phyloP scores from a whole-genome alignment of 345 rosid species.

The Nephelium lappaceum region DNA sequence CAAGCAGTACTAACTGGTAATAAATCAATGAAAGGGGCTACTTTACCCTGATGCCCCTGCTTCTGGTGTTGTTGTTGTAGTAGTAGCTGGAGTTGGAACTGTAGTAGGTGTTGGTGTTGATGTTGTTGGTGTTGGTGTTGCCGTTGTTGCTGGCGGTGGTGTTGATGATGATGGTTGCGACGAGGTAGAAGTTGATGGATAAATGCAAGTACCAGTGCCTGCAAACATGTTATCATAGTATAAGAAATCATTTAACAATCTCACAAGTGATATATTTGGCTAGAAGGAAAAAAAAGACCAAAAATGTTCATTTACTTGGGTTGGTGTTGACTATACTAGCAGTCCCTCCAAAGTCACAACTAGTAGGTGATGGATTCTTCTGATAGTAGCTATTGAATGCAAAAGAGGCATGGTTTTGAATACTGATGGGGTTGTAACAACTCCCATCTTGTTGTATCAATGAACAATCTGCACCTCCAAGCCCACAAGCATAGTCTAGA shows the following conservation, averaged over 20 bases:
- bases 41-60: conserved; percentile 50
- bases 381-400: conserved; percentile 97
- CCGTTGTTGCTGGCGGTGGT: conserved; percentile 34
- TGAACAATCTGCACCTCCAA: conserved; percentile 85
- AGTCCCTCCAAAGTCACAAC: conserved; percentile 90
- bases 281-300: neutral
- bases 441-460: conserved; percentile 81
- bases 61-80: conserved; percentile 47
- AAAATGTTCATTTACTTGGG: conserved; percentile 68
- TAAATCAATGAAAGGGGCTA: neutral
- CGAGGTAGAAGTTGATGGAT: conserved; percentile 52
- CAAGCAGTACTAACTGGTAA: neutral
- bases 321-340: conserved; percentile 60
- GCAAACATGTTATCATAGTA: conserved; percentile 10
- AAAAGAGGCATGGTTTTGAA: conserved; percentile 85
- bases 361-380: conserved; percentile 71
- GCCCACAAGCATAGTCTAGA: conserved; percentile 93
- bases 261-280: neutral
- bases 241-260: too few relatives aligned
- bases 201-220: conserved; percentile 87
- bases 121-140: conserved; percentile 17
- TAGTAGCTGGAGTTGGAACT: conserved; percentile 38
- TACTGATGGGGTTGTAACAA: conserved; percentile 69
- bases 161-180: conserved; percentile 42
- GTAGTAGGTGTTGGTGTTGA: conserved; percentile 15